Conservation (phyloP, 208 protist genomes). For the Trypanosoma boissoni region DNA sequence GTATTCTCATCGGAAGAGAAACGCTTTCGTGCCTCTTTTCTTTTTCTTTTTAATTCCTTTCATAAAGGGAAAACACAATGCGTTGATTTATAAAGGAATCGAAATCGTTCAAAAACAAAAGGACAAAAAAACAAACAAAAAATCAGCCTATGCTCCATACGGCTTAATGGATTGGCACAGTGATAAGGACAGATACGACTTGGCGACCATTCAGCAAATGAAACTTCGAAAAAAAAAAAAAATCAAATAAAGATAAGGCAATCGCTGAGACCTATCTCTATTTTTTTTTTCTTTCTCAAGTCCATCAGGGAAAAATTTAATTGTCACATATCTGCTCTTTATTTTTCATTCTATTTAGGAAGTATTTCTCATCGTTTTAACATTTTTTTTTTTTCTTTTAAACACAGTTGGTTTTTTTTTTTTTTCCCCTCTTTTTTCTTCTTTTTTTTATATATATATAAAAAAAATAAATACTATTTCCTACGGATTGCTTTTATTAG, state of each 20-base stretch:
- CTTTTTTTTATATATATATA: background rate
- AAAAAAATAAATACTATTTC: background rate
- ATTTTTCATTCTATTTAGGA: background rate
- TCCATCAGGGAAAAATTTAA: background rate
- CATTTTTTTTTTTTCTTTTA: background rate
- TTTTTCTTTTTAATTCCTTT: background rate
- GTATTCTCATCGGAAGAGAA: background rate
- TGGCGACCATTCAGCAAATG: background rate
- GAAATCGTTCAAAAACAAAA: background rate
- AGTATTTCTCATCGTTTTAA: constrained; percentile 9
- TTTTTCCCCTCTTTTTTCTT: background rate
- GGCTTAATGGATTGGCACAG: constrained; percentile 6
- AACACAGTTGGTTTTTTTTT: background rate
- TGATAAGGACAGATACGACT: background rate
- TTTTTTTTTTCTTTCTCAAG: constrained; percentile 19
- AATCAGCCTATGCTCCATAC: no score
- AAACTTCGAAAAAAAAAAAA: constrained; percentile 7
- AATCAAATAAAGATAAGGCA: background rate
- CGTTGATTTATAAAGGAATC: constrained; percentile 1
- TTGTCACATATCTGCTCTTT: background rate
- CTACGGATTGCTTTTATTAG: background rate
- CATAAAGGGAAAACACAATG: background rate
- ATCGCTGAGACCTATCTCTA: background rate
- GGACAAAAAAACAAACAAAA: constrained; percentile 20
- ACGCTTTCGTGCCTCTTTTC: background rate